These are phyloP conservation scores for Calycina herbarum DNA, from an alignment of 2,329 filamentous ascomycete genomes.

Conservation along the genomic window DNA sequence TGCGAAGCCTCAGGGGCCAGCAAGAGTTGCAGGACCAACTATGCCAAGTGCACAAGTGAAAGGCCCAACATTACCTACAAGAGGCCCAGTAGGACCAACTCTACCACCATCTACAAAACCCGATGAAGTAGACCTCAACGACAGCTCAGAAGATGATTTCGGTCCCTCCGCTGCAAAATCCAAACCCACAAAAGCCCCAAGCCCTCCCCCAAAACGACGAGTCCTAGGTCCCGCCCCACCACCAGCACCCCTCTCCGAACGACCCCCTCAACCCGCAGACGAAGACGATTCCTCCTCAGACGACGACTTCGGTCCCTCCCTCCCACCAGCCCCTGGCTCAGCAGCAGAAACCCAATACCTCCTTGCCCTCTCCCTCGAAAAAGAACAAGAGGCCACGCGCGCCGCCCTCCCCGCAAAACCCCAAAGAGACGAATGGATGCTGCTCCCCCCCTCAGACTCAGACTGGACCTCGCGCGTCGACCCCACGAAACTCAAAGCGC, in stretches of 20 bases:
- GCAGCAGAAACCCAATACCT: conserved; percentile 24
- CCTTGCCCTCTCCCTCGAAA: conserved; percentile 17
- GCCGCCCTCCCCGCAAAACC: conserved; percentile 44
- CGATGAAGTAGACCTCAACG: conserved; percentile 48
- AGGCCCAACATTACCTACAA: conserved; percentile 7
- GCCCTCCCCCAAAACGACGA: conserved; percentile 26
- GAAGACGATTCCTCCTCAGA: conserved; percentile 28
- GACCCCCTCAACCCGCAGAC: conserved; percentile 35
- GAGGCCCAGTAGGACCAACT: conserved; percentile 16
- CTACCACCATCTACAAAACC: conserved; percentile 41
- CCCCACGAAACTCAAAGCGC: conserved; percentile 77
- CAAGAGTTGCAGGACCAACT: conserved; percentile 20
- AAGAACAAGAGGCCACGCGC: conserved; percentile 36
- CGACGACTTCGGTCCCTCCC: conserved; percentile 60
- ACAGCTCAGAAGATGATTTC: conserved; percentile 38
- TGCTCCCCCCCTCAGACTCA: conserved; percentile 61
- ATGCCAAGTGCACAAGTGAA: conserved; percentile 16
- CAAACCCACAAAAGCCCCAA: conserved; percentile 15
- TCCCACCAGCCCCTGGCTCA: conserved; percentile 47
- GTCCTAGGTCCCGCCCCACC: conserved; percentile 46
- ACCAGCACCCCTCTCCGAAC: conserved; percentile 44
- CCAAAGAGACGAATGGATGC: conserved; percentile 84
- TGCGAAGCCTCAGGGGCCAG: conserved; percentile 7
- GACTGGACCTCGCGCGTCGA: conserved; percentile 65
- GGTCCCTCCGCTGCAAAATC: conserved; percentile 33